A percentile compares a stretch with the other conserved stretches of the same genome.
phyloP scores from a whole-genome alignment of 1,139 yeast species.

The Pichia sp. region DNA sequence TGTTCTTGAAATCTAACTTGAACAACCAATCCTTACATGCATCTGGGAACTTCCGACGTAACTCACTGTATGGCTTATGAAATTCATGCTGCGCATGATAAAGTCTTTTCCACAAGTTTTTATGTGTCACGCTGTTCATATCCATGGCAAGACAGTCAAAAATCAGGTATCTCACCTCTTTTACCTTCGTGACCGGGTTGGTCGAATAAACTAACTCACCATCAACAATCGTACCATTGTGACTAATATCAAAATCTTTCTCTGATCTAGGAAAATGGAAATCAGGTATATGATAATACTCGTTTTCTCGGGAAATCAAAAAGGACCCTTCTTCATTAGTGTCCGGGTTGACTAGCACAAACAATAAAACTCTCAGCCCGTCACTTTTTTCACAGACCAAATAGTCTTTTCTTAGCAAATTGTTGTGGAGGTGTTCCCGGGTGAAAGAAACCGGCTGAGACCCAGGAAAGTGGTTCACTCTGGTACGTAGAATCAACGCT shows the following conservation, averaged over 20 bases:
- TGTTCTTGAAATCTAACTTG: slow-evolving; percentile 76
- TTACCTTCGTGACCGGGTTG: slow-evolving; percentile 45
- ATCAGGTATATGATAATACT: slow-evolving; percentile 73
- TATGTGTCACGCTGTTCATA: slow-evolving; percentile 62
- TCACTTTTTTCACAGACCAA: slow-evolving; percentile 95
- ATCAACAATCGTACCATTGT: slow-evolving; percentile 84
- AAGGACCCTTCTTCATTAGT: slow-evolving; percentile 74
- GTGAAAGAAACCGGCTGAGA: slow-evolving; percentile 95
- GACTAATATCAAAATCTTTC: slow-evolving; percentile 55
- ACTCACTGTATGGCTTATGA: slow-evolving; percentile 72
- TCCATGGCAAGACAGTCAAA: slow-evolving; percentile 89
- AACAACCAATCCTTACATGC: slow-evolving; percentile 77
- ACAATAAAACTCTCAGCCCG: slow-evolving; percentile 77
- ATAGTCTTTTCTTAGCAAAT: slow-evolving; percentile 61
- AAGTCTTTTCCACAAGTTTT: slow-evolving; percentile 72
- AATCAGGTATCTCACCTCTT: slow-evolving; percentile 74
- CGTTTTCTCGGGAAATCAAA: slow-evolving; percentile 82
- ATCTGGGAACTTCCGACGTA: slow-evolving; percentile 66
- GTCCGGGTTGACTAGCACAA: slow-evolving; percentile 63
- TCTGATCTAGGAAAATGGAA: slow-evolving; percentile 74
- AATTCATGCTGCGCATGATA: slow-evolving; percentile 85
- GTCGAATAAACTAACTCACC: slow-evolving; percentile 76
- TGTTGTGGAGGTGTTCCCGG: slow-evolving; percentile 61
- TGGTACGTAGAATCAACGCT: slow-evolving; percentile 58
- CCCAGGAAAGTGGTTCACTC: slow-evolving; percentile 65